Percentiles rank a stretch among this genome's conserved stretches.
phyloP scores from a whole-genome alignment of 2,329 filamentous ascomycete genomes.

The Colletotrichum cereale region DNA sequence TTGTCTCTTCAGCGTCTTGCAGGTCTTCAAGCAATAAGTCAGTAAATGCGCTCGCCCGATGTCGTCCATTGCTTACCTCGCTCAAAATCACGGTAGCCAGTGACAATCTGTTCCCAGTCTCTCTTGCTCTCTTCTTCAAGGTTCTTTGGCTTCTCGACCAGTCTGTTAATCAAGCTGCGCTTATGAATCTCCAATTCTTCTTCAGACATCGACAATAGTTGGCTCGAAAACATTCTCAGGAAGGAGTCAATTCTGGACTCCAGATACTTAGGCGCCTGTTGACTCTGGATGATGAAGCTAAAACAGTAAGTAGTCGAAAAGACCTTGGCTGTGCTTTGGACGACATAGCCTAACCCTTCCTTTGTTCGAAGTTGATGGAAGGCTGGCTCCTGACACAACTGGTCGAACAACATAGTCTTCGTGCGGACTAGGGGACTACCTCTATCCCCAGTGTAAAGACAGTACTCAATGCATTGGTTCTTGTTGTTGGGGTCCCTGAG shows the following conservation, averaged over 20 bases:
- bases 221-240: too few species aligned
- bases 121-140: too few species aligned
- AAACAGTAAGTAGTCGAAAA: conserved; percentile 86
- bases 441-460: conserved; percentile 77
- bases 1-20: too few species aligned
- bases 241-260: conserved; percentile 91
- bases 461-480: conserved; percentile 87
- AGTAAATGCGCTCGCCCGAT: too few species aligned
- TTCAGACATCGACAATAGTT: too few species aligned
- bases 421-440: conserved; percentile 78
- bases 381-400: conserved; percentile 91
- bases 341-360: conserved; percentile 96
- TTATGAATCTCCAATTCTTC: too few species aligned
- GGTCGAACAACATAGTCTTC: conserved; percentile 84
- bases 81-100: too few species aligned
- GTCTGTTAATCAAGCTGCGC: too few species aligned
- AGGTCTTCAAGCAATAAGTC: too few species aligned
- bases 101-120: too few species aligned
- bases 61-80: too few species aligned
- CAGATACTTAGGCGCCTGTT: conserved; percentile 85
- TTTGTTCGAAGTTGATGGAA: conserved; percentile 97
- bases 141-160: too few species aligned
- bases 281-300: conserved; percentile 92
- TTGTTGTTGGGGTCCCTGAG: conserved; percentile 91
- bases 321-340: conserved; percentile 82